phyloP scores from a whole-genome alignment of 805 yeast genomes.

The Wickerhamomyces ciferrii region DNA sequence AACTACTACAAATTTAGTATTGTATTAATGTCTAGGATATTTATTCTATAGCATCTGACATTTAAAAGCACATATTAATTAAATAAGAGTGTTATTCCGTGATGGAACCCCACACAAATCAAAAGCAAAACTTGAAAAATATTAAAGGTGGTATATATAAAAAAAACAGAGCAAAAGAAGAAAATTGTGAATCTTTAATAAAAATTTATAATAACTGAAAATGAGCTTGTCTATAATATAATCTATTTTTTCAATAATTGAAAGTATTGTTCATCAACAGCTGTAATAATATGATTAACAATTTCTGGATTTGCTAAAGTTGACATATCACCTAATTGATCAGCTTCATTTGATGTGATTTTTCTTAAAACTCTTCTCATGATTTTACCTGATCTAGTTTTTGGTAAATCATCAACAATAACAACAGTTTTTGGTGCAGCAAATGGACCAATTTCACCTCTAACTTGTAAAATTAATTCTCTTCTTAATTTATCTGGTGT shows the following conservation, averaged over 20 bases:
- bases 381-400: constrained; percentile 97
- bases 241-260: constrained; percentile 2
- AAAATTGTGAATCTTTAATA: background rate
- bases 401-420: constrained; percentile 89
- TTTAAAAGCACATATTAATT: background rate
- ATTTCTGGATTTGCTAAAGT: constrained; percentile 84
- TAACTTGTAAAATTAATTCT: constrained; percentile 80
- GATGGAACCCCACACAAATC: background rate
- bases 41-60: background rate
- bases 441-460: constrained; percentile 83
- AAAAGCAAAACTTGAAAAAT: background rate
- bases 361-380: constrained; percentile 98
- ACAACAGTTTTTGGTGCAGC: constrained; percentile 92
- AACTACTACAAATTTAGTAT: background rate
- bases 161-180: background rate
- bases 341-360: constrained; percentile 87
- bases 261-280: constrained; percentile 35
- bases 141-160: background rate
- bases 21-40: background rate
- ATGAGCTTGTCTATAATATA: background rate
- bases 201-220: background rate
- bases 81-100: background rate
- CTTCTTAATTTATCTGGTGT: constrained; percentile 43
- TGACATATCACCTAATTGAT: constrained; percentile 86
- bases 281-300: constrained; percentile 70